Conservation (phyloP, 345 rosid genomes). For the Eucalyptus globulus region DNA sequence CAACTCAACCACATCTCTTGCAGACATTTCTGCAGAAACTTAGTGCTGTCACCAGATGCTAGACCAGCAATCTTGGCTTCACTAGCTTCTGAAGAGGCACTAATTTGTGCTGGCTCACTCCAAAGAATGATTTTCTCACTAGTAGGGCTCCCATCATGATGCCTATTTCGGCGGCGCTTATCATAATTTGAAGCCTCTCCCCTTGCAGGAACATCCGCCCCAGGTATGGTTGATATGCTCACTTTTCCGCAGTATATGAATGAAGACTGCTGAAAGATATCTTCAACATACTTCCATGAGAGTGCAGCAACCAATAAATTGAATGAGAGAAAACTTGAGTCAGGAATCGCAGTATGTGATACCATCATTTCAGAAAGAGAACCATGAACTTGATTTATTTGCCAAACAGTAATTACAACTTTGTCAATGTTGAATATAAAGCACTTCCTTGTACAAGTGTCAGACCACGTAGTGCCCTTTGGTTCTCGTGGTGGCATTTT, state of each 20-base stretch:
- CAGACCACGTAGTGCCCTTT: slow-evolving; percentile 7
- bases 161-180: slow-evolving; percentile 12
- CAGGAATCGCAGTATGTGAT: slow-evolving; percentile 15
- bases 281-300: slow-evolving; percentile 28
- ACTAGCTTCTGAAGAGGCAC: slow-evolving; percentile 15
- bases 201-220: slow-evolving; percentile 2
- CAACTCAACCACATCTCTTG: slow-evolving; percentile 63
- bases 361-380: slow-evolving; percentile 14
- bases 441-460: slow-evolving; percentile 14
- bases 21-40: slow-evolving; percentile 28
- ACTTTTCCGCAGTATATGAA: slow-evolving; percentile 51
- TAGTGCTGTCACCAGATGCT: slow-evolving; percentile 11
- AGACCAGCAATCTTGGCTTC: slow-evolving; percentile 8
- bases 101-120: slow-evolving; percentile 44
- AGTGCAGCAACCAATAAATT: slow-evolving; percentile 43
- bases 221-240: slow-evolving; percentile 29
- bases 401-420: slow-evolving; percentile 25
- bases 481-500: slow-evolving; percentile 10
- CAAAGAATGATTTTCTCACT: slow-evolving; percentile 30
- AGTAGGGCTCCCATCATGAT: slow-evolving; percentile 16
- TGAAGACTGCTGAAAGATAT: slow-evolving; percentile 28
- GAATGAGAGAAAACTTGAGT: slow-evolving; percentile 30
- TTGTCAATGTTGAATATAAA: slow-evolving; percentile 44
- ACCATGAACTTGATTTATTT: slow-evolving; percentile 10
- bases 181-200: slow-evolving; percentile 9